Conservation (phyloP, 2,329 filamentous ascomycete genomes). For the Fusarium annulatum region DNA sequence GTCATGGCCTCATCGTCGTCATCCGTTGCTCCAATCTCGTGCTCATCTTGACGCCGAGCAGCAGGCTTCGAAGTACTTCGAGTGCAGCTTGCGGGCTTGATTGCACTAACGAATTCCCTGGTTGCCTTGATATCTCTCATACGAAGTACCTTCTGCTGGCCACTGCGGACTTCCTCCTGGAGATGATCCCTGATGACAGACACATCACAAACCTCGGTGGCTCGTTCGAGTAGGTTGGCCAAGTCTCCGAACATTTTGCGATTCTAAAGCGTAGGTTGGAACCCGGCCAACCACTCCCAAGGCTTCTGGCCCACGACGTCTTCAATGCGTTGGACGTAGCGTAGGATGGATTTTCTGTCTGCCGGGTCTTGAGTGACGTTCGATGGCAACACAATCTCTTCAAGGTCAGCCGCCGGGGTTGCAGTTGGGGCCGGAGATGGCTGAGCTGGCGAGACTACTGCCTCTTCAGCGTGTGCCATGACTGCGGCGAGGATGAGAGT, state of each 20-base stretch:
- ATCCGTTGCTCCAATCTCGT: background rate
- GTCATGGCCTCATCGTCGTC: background rate
- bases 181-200: background rate
- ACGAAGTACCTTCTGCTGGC: background rate
- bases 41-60: background rate
- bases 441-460: too few species aligned
- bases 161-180: too few species aligned
- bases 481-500: background rate
- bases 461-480: background rate
- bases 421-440: background rate
- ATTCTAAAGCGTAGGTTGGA: constrained; percentile 1
- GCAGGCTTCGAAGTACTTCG: background rate
- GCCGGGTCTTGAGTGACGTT: background rate
- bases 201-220: background rate
- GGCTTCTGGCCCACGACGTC: background rate
- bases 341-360: background rate
- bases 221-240: constrained; percentile 3
- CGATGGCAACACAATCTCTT: background rate
- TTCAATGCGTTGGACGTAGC: background rate
- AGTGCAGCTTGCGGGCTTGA: background rate
- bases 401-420: background rate
- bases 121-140: background rate
- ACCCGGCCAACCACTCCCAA: constrained; percentile 10
- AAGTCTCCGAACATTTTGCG: background rate
- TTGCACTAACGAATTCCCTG: background rate